A percentile compares a stretch with the other conserved stretches of the same genome.
Conservation (phyloP, 306 rosid species). For the Castanea mollissima region DNA sequence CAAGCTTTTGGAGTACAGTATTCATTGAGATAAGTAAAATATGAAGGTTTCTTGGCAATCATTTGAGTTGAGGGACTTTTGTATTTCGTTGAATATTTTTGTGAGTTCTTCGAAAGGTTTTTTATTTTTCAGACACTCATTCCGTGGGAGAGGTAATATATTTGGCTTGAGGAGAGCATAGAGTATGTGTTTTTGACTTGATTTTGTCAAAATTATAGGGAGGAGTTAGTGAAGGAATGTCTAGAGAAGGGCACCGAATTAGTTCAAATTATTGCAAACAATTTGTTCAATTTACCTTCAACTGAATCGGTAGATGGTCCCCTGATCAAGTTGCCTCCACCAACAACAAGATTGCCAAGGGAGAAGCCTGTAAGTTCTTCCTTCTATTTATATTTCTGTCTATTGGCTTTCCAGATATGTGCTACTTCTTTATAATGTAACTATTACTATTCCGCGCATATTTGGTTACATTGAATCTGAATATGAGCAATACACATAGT, state of each 20-base stretch:
- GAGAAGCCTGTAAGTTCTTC: constrained; percentile 65
- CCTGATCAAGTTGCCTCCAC: constrained; percentile 69
- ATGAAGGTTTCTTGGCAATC: not conserved
- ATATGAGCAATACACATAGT: too few relatives aligned
- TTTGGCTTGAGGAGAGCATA: not conserved
- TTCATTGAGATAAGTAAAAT: not conserved
- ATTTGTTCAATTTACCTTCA: constrained; percentile 66
- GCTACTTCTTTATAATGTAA: not conserved
- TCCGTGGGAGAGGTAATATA: not conserved
- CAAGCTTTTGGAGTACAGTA: not conserved
- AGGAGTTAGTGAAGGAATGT: constrained; percentile 53
- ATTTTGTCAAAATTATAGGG: constrained; percentile 37
- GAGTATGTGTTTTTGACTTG: not conserved
- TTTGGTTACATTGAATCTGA: not conserved
- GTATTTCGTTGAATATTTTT: not conserved
- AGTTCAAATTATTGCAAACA: constrained; percentile 73
- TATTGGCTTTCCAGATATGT: not conserved
- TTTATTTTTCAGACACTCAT: not conserved
- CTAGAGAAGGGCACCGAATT: constrained; percentile 67
- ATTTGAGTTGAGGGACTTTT: not conserved
- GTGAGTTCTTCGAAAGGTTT: not conserved
- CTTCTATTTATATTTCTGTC: not conserved
- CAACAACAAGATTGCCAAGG: constrained; percentile 70
- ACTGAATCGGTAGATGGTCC: constrained; percentile 80
- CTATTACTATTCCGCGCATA: not conserved